A percentile compares a stretch with the other conserved stretches of the same genome.
phyloP scores from a whole-genome alignment of 2,329 filamentous ascomycete genomes.

The Alternaria ventricosa region DNA sequence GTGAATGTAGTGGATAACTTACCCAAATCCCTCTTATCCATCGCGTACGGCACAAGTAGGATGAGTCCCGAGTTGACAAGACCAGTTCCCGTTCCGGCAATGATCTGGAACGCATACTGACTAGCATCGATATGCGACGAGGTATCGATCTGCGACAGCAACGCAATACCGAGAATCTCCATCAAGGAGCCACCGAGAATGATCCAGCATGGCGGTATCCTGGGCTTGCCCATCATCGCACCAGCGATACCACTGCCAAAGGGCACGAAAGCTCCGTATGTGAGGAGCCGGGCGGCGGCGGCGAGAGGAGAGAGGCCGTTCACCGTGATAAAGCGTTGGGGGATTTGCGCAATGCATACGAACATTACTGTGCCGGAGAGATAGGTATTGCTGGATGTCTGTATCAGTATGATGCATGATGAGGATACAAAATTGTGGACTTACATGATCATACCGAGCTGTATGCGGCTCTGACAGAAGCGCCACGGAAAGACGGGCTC shows the following conservation, averaged over 20 bases:
- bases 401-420: neutral
- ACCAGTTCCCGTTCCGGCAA: conserved; percentile 19
- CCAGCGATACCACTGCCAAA: conserved; percentile 12
- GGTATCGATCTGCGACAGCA: conserved; percentile 5
- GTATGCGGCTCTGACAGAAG: conserved; percentile 9
- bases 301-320: conserved; percentile 15
- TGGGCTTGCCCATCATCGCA: conserved; percentile 5
- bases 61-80: conserved; percentile 9
- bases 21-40: conserved; percentile 24
- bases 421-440: neutral
- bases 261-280: conserved; percentile 18
- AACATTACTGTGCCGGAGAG: conserved; percentile 16
- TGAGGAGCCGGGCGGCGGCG: conserved; percentile 17
- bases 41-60: conserved; percentile 10
- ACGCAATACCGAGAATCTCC: conserved; percentile 12
- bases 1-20: neutral
- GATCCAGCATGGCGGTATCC: conserved; percentile 11
- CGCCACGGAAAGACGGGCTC: conserved; percentile 29
- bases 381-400: conserved; percentile 11
- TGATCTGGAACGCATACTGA: conserved; percentile 22
- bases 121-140: neutral
- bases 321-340: conserved; percentile 22
- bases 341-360: conserved; percentile 20
- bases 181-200: conserved; percentile 8
- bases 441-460: conserved; percentile 15